Evolutionary conservation across 305 asterid genomes (phyloP), one percentile per base, ranked within the genome.

Genomic region (Fraxinus paxiana): DNA sequence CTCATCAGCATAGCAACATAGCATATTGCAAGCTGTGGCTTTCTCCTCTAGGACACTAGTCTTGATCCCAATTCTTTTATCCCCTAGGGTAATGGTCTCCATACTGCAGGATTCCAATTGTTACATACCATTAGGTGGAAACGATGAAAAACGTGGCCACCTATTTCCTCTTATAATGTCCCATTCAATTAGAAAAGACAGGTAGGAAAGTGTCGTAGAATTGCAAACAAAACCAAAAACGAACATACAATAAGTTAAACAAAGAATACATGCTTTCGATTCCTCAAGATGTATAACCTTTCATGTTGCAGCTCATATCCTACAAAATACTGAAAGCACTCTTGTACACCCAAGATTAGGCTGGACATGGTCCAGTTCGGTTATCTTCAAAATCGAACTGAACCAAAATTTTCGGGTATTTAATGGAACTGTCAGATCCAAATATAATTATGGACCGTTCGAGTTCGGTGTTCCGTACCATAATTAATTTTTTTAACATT

Each of bases 1-100:
- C 88, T 95, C 99, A 88, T 95, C 98, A 30, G 97, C 99, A 88
- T 94, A 95, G 90, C 99, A 95, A 80, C 97, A 95, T 22, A 95
- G 86, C 99, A 95, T 92, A 89, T 95, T 95, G 87, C 99, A 95
- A 80, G 99, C 99, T 56, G 99, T 94, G 78, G 99, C 99, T 87
- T 95, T 94, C 85, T 95, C 99, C 89, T 95, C 99, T 34, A 95
- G 88, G 85, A 95, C 96, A 69, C 99, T 95, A 26, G 98, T 95
- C 83, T 95, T 95, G 77, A 94, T 95, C 73, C 97, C 99, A 78
- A 95, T 95, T 85, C 97, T 91, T 89, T 95, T 95, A 84, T 94
- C 99, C 51, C 99, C 99, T 26, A 95, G 92, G 67, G 97, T 95
- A 77, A 92, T 95, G 85, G 96, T 94, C 84, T 95, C 98, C 96